Evolutionary conservation across 163 green algal species (phyloP).

Genomic region (Prototheca stagnorum): DNA sequence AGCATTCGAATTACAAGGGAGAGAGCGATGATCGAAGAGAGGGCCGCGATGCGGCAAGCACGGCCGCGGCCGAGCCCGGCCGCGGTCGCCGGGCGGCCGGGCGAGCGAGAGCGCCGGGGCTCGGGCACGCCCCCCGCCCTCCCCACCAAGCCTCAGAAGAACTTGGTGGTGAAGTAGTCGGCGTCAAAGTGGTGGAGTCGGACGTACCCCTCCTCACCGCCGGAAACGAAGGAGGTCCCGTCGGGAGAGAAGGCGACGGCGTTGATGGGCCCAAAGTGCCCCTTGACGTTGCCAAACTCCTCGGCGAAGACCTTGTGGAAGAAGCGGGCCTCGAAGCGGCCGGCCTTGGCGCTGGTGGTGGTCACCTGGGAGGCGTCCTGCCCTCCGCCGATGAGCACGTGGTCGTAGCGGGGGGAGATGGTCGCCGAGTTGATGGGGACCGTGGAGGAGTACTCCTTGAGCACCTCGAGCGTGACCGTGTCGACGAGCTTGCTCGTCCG

Average conservation of each 20-base stretch:
- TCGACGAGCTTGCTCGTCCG: constrained; percentile 77
- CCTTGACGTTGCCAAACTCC: constrained; percentile 85
- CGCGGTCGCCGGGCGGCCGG: too few relatives aligned
- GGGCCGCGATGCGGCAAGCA: too few relatives aligned
- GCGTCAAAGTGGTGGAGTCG: constrained; percentile 90
- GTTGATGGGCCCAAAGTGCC: constrained; percentile 98
- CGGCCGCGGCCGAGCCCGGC: too few relatives aligned
- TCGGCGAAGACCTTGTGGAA: constrained; percentile 96
- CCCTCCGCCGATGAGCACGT: constrained; percentile 86
- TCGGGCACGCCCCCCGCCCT: too few relatives aligned
- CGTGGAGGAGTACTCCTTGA: constrained; percentile 85
- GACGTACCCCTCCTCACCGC: constrained; percentile 96
- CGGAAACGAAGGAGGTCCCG: constrained; percentile 72
- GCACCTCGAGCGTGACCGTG: constrained; percentile 47
- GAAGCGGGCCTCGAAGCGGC: constrained; percentile 90
- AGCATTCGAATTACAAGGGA: too few relatives aligned
- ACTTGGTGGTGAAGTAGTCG: constrained; percentile 32
- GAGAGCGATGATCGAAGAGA: too few relatives aligned
- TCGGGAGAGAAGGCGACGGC: constrained; percentile 80
- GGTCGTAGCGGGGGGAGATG: constrained; percentile 84
- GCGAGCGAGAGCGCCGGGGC: too few relatives aligned
- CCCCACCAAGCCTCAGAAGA: too few relatives aligned
- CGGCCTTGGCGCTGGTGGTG: constrained; percentile 68
- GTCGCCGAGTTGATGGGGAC: constrained; percentile 75
- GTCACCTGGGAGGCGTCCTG: constrained; percentile 88